phyloP scores from a whole-genome alignment of 2,329 filamentous ascomycete species.

The Chaetomiaceae sp. region DNA sequence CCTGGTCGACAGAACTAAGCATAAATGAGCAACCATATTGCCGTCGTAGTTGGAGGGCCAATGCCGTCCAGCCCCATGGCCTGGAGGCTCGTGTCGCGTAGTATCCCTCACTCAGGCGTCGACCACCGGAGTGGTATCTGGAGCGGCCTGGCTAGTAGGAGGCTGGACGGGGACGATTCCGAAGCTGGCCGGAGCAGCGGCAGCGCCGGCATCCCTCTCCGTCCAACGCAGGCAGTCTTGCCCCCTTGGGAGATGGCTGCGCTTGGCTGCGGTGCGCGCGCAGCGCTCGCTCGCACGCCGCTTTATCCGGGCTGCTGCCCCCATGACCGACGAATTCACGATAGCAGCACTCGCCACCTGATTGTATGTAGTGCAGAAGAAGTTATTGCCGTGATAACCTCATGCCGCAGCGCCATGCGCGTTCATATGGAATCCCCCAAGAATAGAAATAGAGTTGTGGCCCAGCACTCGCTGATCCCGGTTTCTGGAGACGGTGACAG shows the following conservation, averaged over 20 bases:
- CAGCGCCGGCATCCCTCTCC: neutral
- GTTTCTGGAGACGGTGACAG: constrained; percentile 17
- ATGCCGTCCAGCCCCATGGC: constrained; percentile 9
- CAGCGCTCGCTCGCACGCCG: constrained; percentile 1
- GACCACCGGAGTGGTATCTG: constrained; percentile 9
- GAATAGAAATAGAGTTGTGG: constrained; percentile 24
- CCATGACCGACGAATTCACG: neutral
- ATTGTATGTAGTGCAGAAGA: neutral
- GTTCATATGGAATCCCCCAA: constrained; percentile 11
- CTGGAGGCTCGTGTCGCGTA: constrained; percentile 10
- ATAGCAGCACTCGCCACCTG: neutral
- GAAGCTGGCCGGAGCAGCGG: constrained; percentile 6
- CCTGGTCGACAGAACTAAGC: constrained; percentile 9
- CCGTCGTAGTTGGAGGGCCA: constrained; percentile 8
- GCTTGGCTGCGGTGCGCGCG: neutral
- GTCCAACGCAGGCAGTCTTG: neutral
- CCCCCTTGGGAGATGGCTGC: neutral
- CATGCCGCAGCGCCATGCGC: constrained; percentile 6
- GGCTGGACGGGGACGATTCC: constrained; percentile 12
- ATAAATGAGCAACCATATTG: constrained; percentile 18
- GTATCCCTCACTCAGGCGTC: constrained; percentile 12
- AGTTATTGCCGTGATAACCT: neutral
- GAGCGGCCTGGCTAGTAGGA: constrained; percentile 7
- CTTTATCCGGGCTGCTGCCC: neutral
- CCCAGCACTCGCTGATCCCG: constrained; percentile 14